Base-by-base conservation (phyloP, 2,329 filamentous ascomycete genomes). In the Ophiostoma angusticollis region DNA sequence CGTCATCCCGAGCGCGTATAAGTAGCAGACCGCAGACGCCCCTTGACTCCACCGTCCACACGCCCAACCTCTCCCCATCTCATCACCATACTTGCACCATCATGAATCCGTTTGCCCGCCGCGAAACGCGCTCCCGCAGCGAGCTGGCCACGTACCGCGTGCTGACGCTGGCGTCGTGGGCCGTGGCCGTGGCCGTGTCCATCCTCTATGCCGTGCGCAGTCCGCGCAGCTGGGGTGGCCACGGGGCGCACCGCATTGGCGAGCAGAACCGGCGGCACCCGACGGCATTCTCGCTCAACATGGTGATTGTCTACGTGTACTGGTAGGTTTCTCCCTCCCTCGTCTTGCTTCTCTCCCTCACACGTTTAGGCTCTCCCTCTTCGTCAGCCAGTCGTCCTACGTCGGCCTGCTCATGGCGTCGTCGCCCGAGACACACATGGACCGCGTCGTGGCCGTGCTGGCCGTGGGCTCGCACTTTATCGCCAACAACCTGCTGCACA, bases 391-490 rank as follows among this genome's bases (percentile, higher is more conserved):
- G 56, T 62, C 79, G 38, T 76, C 72, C 49, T 93, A 93, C 58
- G 66, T 86, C 43, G 73, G 68, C 51, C 76, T 84, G 51, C 74
- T 94, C 48, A 93, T 85, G 67, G 78, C 75, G 33, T 64, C 66
- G 48, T 21, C 35, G 11, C 27, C 31, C 32, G 73, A 80, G 49
- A 54, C 66, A n/a, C n/a, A n/a, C n/a, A n/a, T n/a, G 32, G 71
- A 72, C 21, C 66, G 72, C 38, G 72, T 84, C 46, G 72, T 74
- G 44, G 70, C 75, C 13, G 83, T 85, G 17, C 80, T 80, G 48
- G 78, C 82, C 48, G 79, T 93, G 12, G 85, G 83, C 44, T 72
- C 74, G 49, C 84, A 93, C 65, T 93, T 89, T 60, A 85, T 93
- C 56, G 56, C 81, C 50, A 82, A 85, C 68, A 94, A 93, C 59